Conservation (phyloP, 1,284 basidiomycete species). For the Naganishia sp. region DNA sequence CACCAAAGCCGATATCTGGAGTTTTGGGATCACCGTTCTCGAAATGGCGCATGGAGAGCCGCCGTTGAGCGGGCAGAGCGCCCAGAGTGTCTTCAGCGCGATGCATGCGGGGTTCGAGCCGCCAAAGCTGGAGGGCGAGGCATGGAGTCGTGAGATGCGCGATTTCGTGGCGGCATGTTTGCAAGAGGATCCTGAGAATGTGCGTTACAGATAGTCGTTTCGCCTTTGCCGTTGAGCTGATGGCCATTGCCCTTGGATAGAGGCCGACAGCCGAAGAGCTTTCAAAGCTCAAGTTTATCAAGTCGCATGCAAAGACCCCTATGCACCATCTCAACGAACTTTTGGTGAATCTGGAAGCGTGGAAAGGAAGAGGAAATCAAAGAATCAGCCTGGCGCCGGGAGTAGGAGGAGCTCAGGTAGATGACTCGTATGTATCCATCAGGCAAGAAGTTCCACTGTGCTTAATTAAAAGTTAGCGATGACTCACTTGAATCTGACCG, state of each 20-base stretch:
- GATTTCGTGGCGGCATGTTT: constrained; percentile 87
- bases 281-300: constrained; percentile 90
- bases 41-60: constrained; percentile 74
- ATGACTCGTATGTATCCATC: constrained; percentile 37
- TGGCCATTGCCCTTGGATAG: constrained; percentile 55
- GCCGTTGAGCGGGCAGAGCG: constrained; percentile 73
- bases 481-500: constrained; percentile 30
- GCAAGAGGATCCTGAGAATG: constrained; percentile 77
- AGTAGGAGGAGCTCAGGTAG: constrained; percentile 50
- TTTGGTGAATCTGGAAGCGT: constrained; percentile 70
- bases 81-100: constrained; percentile 84
- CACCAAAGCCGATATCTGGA: constrained; percentile 96
- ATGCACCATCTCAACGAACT: constrained; percentile 79
- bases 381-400: constrained; percentile 70
- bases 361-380: constrained; percentile 77
- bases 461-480: constrained; percentile 28
- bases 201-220: constrained; percentile 53
- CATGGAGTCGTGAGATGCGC: constrained; percentile 74
- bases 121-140: constrained; percentile 77
- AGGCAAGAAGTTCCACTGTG: too few species aligned
- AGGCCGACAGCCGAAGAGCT: constrained; percentile 88
- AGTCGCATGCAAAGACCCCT: constrained; percentile 67
- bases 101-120: constrained; percentile 68
- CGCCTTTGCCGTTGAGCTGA: not conserved
- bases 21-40: constrained; percentile 88